Percentiles rank a stretch among this genome's conserved stretches.
phyloP scores from a whole-genome alignment of 23 red algal species.

The Gracilaria vermiculophylla region DNA sequence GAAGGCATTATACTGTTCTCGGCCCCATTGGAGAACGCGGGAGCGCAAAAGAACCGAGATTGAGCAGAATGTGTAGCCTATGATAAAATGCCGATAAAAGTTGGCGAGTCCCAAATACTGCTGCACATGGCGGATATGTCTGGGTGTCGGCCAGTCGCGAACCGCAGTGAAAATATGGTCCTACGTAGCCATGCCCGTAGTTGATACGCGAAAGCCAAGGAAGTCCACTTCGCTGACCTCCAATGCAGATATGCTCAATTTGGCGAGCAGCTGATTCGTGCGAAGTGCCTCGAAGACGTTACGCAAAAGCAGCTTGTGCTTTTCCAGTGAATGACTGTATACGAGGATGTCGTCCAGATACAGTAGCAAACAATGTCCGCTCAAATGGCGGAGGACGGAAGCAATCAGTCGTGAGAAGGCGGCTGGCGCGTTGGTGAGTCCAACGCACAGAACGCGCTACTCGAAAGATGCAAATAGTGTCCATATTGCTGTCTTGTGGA shows the following conservation, averaged over 20 bases:
- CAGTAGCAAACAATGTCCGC: not conserved
- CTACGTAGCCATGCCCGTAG: not conserved
- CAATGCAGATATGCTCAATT: not conserved
- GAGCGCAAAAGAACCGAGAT: not conserved
- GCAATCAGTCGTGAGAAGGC: not conserved
- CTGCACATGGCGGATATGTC: not conserved
- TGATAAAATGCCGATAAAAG: conserved; percentile 9
- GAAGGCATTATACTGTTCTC: no score
- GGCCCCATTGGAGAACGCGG: not conserved
- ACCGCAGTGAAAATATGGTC: not conserved
- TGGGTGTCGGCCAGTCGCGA: not conserved
- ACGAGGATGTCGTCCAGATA: conserved; percentile 10
- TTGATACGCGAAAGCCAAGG: not conserved
- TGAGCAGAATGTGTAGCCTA: not conserved
- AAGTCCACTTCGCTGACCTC: not conserved
- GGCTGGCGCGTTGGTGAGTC: not conserved
- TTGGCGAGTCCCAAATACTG: not conserved
- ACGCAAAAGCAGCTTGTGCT: not conserved
- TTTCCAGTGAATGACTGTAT: conserved; percentile 14
- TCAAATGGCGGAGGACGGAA: not conserved
- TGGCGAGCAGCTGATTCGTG: not conserved
- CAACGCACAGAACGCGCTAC: not conserved
- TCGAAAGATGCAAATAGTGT: conserved; percentile 14
- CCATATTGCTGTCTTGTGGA: conserved; percentile 17
- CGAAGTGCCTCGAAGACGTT: not conserved